Evolutionary conservation across 2,329 filamentous ascomycete species (phyloP), one percentile per base, ranked within the genome.

Genomic region (Coniosporium tulheliwenetii): DNA sequence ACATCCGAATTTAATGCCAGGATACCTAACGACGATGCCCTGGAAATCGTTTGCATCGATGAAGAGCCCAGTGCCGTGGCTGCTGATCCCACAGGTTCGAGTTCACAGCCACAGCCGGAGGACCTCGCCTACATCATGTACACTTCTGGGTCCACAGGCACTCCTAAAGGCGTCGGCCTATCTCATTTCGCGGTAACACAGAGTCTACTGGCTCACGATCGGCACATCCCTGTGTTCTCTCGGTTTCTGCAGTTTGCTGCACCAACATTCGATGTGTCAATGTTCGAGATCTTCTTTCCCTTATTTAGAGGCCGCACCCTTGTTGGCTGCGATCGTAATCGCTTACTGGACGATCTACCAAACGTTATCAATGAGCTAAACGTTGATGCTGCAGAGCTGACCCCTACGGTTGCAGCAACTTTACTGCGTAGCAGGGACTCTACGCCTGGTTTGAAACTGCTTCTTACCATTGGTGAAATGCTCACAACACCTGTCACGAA

Each of bases 271-370:
- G 87, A 95, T 58, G 87, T 95, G 7, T 93, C 85, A 0, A 80
- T 94, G 5, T 95, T 95, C 55, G 87, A 95, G 55, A 87, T 93
- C 5, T 94, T 94, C 67, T 94, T 94, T 48, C 82, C 87, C 0
- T 64, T 87, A 12, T 80, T 78, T 45, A 70, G 85, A 43, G 81
- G 81, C 2, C 66, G 65, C 15, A 93, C 85, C 0, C 63, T 95
- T 2, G 74, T 89, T 38, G 73, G 75, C 41, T 85, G 79, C 48
- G 71, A 77, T 42, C 74, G 86, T 26, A 65, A 68, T 38, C 66
- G 73, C 30, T 75, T 94, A 66, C 67, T 95, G 35, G 74, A 81
- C 45, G 77, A 94, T 52, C 70, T 95, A 15, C 76, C 82, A 1
- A 69, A 63, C 0, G 69, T 76, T 9, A 75, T 95, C 43, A 73